Evolutionary conservation across 352 stramenopile species (phyloP), one percentile per base, ranked within the genome.

Genomic region (Blastocystis hominis): DNA sequence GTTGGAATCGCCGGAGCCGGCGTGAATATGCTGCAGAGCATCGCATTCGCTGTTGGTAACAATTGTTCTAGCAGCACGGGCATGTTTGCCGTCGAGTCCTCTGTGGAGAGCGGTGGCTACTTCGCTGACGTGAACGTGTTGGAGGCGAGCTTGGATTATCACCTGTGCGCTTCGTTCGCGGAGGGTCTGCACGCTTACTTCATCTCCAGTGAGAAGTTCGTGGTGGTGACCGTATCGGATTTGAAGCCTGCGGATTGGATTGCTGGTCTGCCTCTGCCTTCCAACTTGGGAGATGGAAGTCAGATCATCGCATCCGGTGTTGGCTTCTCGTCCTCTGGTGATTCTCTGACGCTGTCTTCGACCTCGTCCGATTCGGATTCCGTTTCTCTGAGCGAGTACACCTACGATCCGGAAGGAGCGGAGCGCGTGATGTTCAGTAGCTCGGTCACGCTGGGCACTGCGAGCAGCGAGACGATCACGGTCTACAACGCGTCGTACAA

Each of bases 401-500:
- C 9, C 9, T 84, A 84, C 56, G 55, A 69, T 34, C 2, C 20
- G 20, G 72, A 4, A 36, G 72, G 72, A 44, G 42, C 36, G 6
- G 72, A 84, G 72, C 44, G 72, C 20, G 72, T 84, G 72, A 69
- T 17, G n/a, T 63, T 84, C 47, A 55, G 20, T 3, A 38, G 46
- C 17, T 46, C 4, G 47, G 5, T 84, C 3, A 30, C 46, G 53
- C 68, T 84, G n/a, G n/a, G n/a, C 9, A 30, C 24, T 30, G 56
- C 0, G 17, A 34, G 7, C 17, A 53, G 3, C 4, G 53, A 84
- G 72, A 40, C 46, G 4, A 38, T 38, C n/a, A 13, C 42, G 30
- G 34, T n/a, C 5, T 84, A 66, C 50, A 47, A 10, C 40, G 72
- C 68, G 47, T 84, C 44, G 34, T 84, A 84, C 72, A 68, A 66